Evolutionary conservation across 108 stramenopile species (phyloP).

Genomic region (Cyclotella kingstonii): DNA sequence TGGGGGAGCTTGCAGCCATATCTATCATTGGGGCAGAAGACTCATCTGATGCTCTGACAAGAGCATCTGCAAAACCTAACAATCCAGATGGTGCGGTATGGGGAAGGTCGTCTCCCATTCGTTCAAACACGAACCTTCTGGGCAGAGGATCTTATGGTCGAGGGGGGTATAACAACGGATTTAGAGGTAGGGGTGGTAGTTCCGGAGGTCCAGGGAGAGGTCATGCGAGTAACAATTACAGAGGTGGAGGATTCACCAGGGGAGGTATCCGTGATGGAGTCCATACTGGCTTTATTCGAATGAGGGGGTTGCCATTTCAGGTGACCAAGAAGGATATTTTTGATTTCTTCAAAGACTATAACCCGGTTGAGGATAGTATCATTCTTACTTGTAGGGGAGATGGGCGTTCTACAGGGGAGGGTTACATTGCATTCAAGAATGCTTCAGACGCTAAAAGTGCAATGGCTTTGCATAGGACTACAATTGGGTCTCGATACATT

Average conservation of each 20-base stretch:
- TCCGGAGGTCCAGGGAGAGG: constrained; percentile 37
- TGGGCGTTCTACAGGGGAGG: constrained; percentile 92
- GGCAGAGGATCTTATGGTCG: constrained; percentile 20
- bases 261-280: constrained; percentile 86
- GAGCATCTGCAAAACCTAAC: constrained; percentile 12
- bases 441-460: constrained; percentile 81
- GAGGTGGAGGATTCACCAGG: constrained; percentile 52
- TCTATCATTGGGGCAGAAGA: constrained; percentile 12
- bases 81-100: constrained; percentile 22
- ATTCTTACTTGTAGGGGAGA: constrained; percentile 88
- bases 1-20: constrained; percentile 10
- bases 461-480: constrained; percentile 83
- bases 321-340: constrained; percentile 85
- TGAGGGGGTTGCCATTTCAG: constrained; percentile 93
- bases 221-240: constrained; percentile 25
- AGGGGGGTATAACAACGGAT: constrained; percentile 28
- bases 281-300: constrained; percentile 88
- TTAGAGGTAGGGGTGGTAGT: constrained; percentile 37
- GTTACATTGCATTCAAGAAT: constrained; percentile 82
- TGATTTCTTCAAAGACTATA: constrained; percentile 85
- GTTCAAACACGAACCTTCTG: constrained; percentile 22
- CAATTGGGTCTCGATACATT: constrained; percentile 90
- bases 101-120: constrained; percentile 28
- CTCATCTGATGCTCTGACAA: constrained; percentile 13
- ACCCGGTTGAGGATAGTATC: constrained; percentile 78